These are phyloP conservation scores for Manihot esculenta DNA, from an alignment of 441 rosid species.

Conservation along the genomic window DNA sequence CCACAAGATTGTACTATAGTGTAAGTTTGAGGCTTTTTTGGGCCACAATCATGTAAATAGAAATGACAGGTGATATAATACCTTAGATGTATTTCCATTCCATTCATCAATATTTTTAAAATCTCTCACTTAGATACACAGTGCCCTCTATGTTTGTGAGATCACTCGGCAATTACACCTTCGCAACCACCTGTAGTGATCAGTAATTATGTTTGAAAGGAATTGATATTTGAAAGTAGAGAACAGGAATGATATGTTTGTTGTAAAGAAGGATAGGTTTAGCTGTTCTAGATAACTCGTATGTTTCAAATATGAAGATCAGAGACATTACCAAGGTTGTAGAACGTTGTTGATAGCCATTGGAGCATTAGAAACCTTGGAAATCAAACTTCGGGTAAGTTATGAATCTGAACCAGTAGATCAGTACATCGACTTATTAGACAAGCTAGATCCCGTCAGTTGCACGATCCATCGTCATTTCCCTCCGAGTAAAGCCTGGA, in stretches of 20 bases:
- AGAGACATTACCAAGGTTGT: no score
- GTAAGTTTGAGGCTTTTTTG: constrained; percentile 30
- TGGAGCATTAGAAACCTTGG: no score
- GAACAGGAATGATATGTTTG: background rate
- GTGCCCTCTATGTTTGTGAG: background rate
- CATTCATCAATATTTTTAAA: constrained; percentile 41
- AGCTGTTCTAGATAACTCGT: background rate
- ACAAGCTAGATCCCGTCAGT: no score
- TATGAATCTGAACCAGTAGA: no score
- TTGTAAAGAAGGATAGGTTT: background rate
- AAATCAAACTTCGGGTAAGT: no score
- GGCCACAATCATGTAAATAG: constrained; percentile 40
- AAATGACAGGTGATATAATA: constrained; percentile 32
- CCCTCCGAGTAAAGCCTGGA: no score
- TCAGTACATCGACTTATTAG: no score
- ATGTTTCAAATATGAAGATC: no score
- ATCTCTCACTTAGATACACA: constrained; percentile 7
- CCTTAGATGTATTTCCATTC: constrained; percentile 36
- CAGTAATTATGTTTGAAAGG: background rate
- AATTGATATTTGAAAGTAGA: background rate
- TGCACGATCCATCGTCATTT: no score
- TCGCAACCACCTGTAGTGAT: background rate
- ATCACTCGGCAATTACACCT: background rate
- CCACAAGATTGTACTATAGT: constrained; percentile 37
- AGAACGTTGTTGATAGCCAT: no score